Evolutionary conservation across 345 rosid genomes (phyloP), one percentile per base, ranked within the genome.

Genomic region (Boechera stricta): DNA sequence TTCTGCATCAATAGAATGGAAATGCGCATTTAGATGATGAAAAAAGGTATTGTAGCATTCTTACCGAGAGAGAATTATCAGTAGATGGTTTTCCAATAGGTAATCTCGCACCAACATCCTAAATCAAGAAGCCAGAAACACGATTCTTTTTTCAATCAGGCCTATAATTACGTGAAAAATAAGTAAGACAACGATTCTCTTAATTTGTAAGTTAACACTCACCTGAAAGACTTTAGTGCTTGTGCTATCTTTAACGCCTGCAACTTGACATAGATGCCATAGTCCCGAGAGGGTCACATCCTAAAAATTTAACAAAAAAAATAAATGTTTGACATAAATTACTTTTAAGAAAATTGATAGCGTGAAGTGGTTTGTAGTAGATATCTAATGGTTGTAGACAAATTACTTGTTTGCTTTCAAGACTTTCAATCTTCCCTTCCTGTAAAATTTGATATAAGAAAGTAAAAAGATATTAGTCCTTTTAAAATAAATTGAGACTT

Each of bases 401-500:
- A 42, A 71, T 48, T 73, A 90, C 97, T 88, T 87, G 97, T 84
- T 91, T 94, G 87, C 76, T 82, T 79, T 94, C 97, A 10, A 91
- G 80, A 77, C 87, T 77, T 44, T 86, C 93, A 65, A 91, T 85
- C 84, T 90, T 94, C 74, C 84, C 92, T 82, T 94, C 97, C 98
- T 90, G 92, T 77, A 62, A 65, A 72, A 53, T 55, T 13, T 48
- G 55, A 45, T 62, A 28, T 67, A 68, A 77, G 56, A 38, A 62
- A 70, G 55, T 38, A 38, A 66, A 47, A 36, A 32, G 58, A 54
- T 54, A 45, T 31, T 39, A 33, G 76, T 49, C 24, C 6, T 29
- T 64, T 26, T 13, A 10, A 70, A 42, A 11, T 52, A 39, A 36
- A 9, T 18, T 21, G 31, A 44, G 24, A 12, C 35, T 5, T 58